Evolutionary conservation across 192 early-diverging fungal species (phyloP).

Genomic region (Coemansia nantahalensis): DNA sequence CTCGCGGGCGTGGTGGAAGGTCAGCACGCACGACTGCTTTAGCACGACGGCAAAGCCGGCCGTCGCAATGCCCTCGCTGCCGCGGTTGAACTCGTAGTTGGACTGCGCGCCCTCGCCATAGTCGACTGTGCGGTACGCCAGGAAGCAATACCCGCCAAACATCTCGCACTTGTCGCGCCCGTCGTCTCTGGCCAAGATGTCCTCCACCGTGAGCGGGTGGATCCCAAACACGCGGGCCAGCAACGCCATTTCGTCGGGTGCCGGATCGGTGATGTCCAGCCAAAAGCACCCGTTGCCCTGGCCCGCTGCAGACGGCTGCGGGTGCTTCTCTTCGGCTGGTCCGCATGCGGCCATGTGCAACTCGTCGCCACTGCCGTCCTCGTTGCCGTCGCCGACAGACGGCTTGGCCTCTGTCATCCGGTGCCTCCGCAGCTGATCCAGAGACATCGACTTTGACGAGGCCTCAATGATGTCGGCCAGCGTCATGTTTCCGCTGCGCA

Average conservation of each 20-base stretch:
- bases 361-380: constrained; percentile 12
- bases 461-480: constrained; percentile 50
- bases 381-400: background rate
- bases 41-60: constrained; percentile 55
- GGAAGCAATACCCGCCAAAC: constrained; percentile 81
- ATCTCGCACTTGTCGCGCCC: constrained; percentile 92
- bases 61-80: constrained; percentile 59
- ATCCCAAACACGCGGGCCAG: constrained; percentile 67
- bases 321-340: background rate
- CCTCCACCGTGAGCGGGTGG: constrained; percentile 83
- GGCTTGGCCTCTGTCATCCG: constrained; percentile 12
- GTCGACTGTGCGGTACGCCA: constrained; percentile 77
- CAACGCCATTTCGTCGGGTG: constrained; percentile 59
- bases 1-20: constrained; percentile 56
- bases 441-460: constrained; percentile 12
- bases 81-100: constrained; percentile 50
- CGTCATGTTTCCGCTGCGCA: constrained; percentile 29
- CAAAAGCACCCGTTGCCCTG: constrained; percentile 61
- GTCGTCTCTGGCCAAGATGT: constrained; percentile 83
- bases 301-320: constrained; percentile 1
- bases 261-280: constrained; percentile 70
- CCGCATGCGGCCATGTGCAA: constrained; percentile 5
- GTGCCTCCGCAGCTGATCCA: constrained; percentile 27
- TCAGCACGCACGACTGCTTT: constrained; percentile 30
- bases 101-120: constrained; percentile 54